These are phyloP conservation scores for Aspergillus sclerotiicarbonarius DNA, from an alignment of 495 filamentous ascomycete species.

Conservation along the genomic window DNA sequence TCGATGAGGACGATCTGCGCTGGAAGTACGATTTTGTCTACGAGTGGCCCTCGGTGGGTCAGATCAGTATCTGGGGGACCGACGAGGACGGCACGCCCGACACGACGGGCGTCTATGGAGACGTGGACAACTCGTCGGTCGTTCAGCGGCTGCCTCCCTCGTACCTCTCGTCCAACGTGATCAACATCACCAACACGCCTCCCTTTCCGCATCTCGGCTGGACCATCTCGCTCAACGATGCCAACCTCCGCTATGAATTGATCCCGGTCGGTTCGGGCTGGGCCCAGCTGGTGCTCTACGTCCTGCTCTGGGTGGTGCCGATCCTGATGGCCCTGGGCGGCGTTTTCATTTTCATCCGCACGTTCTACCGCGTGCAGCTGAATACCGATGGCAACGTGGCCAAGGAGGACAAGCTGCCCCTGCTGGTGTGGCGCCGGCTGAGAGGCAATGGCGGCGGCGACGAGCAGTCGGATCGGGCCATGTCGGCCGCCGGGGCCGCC, in stretches of 20 bases:
- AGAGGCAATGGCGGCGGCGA: slow-evolving; percentile 9
- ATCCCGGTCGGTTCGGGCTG: slow-evolving; percentile 41
- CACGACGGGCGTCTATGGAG: slow-evolving; percentile 45
- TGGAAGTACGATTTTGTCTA: slow-evolving; percentile 53
- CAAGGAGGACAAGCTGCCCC: slow-evolving; percentile 13
- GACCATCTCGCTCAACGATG: slow-evolving; percentile 45
- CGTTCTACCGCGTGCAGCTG: slow-evolving; percentile 53
- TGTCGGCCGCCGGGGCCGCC: slow-evolving; percentile 30
- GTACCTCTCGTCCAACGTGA: slow-evolving; percentile 37
- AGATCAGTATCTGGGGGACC: slow-evolving; percentile 51
- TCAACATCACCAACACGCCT: slow-evolving; percentile 45
- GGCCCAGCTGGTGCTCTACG: slow-evolving; percentile 41
- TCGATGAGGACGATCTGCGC: slow-evolving; percentile 39
- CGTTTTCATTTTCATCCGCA: slow-evolving; percentile 42
- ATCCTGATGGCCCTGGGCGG: slow-evolving; percentile 36
- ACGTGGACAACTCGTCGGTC: slow-evolving; percentile 34
- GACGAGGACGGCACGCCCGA: slow-evolving; percentile 47
- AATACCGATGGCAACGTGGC: slow-evolving; percentile 35
- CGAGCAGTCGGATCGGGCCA: background rate
- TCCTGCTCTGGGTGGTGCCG: slow-evolving; percentile 45
- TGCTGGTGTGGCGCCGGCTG: slow-evolving; percentile 13
- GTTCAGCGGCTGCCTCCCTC: slow-evolving; percentile 22
- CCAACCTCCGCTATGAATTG: slow-evolving; percentile 37
- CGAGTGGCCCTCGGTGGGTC: slow-evolving; percentile 49
- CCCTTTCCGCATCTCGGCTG: slow-evolving; percentile 45